Base-by-base conservation (phyloP, 176 grass and related monocot species). In the Phragmites australis region DNA sequence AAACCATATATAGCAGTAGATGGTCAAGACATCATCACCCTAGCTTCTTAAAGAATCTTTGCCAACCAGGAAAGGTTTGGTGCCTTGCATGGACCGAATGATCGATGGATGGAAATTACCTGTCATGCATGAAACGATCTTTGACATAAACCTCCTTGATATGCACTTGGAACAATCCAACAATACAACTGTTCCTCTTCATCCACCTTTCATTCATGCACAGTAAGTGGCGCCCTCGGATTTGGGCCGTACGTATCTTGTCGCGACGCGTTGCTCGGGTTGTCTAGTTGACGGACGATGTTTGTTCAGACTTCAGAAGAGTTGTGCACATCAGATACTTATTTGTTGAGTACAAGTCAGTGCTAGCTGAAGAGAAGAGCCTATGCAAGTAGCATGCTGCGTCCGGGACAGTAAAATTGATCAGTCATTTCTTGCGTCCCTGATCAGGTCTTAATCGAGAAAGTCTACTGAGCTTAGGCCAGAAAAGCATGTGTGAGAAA, bases 341-440 rank as follows among this genome's bases (percentile, higher is more conserved):
- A 55, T 61, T 70, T 81, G 65, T 85, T 89, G 70, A 76, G 82
- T 81, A 25, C 77, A 89, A 81, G 76, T 13, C 32, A 63, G 34
- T 34, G 62, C 76, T 41, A 56, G 47, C 53, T 29, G 51, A 64
- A 37, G 73, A 63, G 6, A 22, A 26, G 32, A 49, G 16, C 30
- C 14, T 63, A 31, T 2, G 18, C 8, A 26, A 4, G 65, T 56
- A 27, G 62, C 22, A 8, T 21, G 18, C 13, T 54, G 25, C 22
- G 15, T 84, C n/a, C 17, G 41, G 65, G 57, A 83, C 40, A 71
- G 40, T 72, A 75, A 88, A 41, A 32, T 61, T 45, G 87, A 77
- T 46, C 54, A 8, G 76, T 31, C 27, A 6, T 60, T 50, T 50
- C 21, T 76, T 80, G 82, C 76, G 44, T 89, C 61, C 29, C 8